Evolutionary conservation across 2,329 filamentous ascomycete species (phyloP).

Genomic region (Botrytis byssoidea): DNA sequence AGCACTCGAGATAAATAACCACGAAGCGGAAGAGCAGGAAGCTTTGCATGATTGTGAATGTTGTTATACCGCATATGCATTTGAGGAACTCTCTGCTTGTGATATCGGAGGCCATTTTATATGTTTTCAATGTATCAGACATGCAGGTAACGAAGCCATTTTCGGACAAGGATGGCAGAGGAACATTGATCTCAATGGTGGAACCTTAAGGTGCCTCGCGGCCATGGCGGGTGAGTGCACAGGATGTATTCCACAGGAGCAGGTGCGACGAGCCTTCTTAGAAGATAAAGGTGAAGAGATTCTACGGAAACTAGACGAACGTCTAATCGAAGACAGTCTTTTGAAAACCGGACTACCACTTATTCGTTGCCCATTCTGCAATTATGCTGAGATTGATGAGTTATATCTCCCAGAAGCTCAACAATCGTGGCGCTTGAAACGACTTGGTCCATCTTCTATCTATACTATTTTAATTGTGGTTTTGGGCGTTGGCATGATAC

Average conservation of each 20-base stretch:
- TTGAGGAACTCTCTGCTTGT: constrained; percentile 72
- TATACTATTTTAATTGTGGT: constrained; percentile 46
- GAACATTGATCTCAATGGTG: constrained; percentile 69
- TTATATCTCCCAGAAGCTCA: constrained; percentile 61
- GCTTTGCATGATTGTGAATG: constrained; percentile 71
- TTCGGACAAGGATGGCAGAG: constrained; percentile 92
- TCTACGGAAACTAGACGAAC: constrained; percentile 72
- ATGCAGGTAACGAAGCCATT: constrained; percentile 79
- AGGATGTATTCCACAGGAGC: constrained; percentile 67
- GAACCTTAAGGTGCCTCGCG: constrained; percentile 81
- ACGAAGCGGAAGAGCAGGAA: constrained; percentile 57
- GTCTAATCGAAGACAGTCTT: constrained; percentile 74
- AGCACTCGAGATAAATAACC: constrained; percentile 54
- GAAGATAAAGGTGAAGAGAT: constrained; percentile 67
- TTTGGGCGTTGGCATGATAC: constrained; percentile 53
- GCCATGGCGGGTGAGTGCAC: constrained; percentile 67
- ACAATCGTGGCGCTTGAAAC: constrained; percentile 55
- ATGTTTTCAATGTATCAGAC: constrained; percentile 79
- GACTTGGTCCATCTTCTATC: constrained; percentile 44
- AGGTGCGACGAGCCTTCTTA: constrained; percentile 71
- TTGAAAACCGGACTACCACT: constrained; percentile 71
- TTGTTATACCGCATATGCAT: constrained; percentile 69
- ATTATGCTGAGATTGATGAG: constrained; percentile 85
- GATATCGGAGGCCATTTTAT: constrained; percentile 67
- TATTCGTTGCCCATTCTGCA: constrained; percentile 84